A percentile compares a stretch with the other conserved stretches of the same genome.
These are phyloP conservation scores for Pythium plurisporium DNA, from an alignment of 352 stramenopile genomes.

Conservation along the genomic window DNA sequence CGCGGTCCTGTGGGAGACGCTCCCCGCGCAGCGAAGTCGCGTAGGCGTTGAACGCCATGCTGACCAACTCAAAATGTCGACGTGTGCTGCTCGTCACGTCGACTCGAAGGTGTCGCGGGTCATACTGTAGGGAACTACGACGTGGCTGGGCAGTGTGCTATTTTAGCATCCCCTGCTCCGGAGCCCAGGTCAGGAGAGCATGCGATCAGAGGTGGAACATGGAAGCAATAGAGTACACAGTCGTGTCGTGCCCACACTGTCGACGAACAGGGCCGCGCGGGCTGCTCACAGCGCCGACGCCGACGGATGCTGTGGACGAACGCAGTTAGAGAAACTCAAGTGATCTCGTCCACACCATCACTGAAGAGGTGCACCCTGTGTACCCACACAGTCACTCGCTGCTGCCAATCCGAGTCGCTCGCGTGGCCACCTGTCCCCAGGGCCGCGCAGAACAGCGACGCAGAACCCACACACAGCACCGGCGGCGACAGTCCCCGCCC, in stretches of 20 bases:
- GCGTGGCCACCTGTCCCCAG: slow-evolving; percentile 7
- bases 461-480: slow-evolving; percentile 6
- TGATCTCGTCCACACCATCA: not conserved
- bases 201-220: not conserved
- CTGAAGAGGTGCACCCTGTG: not conserved
- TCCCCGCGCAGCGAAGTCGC: slow-evolving; percentile 23
- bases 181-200: not conserved
- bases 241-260: not conserved
- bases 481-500: not conserved
- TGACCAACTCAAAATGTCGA: no score
- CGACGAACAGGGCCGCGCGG: no score
- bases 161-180: not conserved
- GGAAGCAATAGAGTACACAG: not conserved
- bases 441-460: slow-evolving; percentile 11
- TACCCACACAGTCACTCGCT: not conserved
- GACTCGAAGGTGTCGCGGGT: not conserved
- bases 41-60: slow-evolving; percentile 18
- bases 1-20: slow-evolving; percentile 15
- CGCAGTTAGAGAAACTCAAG: not conserved
- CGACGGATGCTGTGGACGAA: not conserved
- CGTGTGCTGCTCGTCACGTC: not conserved
- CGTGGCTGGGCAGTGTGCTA: no score
- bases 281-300: no score
- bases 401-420: slow-evolving; percentile 5
- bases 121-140: not conserved